Conservation (phyloP, 2,329 filamentous ascomycete genomes). For the Colletotrichum orbiculare region DNA sequence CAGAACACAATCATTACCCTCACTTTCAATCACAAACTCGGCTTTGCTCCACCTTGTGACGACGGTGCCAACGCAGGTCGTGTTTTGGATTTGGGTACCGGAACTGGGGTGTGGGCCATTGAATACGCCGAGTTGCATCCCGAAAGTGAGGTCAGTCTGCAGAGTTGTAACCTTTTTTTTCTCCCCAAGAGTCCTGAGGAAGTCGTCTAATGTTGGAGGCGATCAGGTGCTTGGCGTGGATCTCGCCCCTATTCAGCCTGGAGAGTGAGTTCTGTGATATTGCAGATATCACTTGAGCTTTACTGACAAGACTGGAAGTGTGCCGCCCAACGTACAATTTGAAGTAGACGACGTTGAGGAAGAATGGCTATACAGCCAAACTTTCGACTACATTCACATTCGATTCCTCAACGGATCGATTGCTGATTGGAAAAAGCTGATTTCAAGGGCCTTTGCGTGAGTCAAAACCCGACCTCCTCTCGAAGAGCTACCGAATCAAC, state of each 20-base stretch:
- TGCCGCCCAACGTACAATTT: slow-evolving; percentile 52
- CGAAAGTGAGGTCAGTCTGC: slow-evolving; percentile 40
- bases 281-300: slow-evolving; percentile 39
- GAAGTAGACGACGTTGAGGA: slow-evolving; percentile 50
- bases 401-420: slow-evolving; percentile 65
- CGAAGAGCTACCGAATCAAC: not conserved
- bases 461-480: not conserved
- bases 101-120: slow-evolving; percentile 47
- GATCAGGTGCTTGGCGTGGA: slow-evolving; percentile 50
- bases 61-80: slow-evolving; percentile 20
- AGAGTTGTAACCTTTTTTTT: too few relatives aligned
- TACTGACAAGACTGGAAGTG: slow-evolving; percentile 42
- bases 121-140: slow-evolving; percentile 53
- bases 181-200: too few relatives aligned
- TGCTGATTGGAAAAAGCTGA: slow-evolving; percentile 60
- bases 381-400: slow-evolving; percentile 70
- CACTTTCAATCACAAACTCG: slow-evolving; percentile 46
- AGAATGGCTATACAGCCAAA: slow-evolving; percentile 46
- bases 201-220: too few relatives aligned
- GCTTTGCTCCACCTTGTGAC: slow-evolving; percentile 16
- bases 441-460: slow-evolving; percentile 55
- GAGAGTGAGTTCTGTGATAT: slow-evolving; percentile 42
- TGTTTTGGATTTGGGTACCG: slow-evolving; percentile 43
- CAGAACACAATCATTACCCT: slow-evolving; percentile 65
- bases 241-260: slow-evolving; percentile 52